Evolutionary conservation across 305 asterid species (phyloP), one percentile per base, ranked within the genome.

Genomic region (Plantago coronopus): DNA sequence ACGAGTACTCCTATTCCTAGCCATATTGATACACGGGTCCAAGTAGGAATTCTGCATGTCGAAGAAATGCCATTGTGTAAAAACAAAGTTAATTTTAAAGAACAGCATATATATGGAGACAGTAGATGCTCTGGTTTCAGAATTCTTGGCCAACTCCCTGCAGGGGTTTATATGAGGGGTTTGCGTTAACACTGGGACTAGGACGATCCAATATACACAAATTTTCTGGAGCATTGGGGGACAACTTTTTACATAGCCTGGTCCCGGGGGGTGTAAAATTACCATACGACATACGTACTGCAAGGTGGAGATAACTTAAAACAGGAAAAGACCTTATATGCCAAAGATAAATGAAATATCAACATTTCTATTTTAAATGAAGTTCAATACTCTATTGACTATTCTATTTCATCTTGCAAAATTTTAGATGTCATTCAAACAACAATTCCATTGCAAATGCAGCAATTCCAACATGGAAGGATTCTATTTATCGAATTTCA

Each of bases 11-110:
- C 98, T 45, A 86, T 31, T 4, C 75, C 79, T 65, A 88, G 79
- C 98, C 98, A 91, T 61, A 84, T 43, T 3, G 95, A 81, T 20
- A 91, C 98, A 2, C 96, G 95, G 17, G 69, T 51, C 98, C 98
- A 91, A 3, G 98, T 84, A 31, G 78, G 81, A 69, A 69, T 76
- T 20, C 98, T 91, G 86, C 73, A 67, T 51, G 37, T 48, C 67
- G 54, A 51, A 64, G 25, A 5, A 15, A 64, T 9, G 25, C 2
- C 2, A 10, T 65, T 59, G 19, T 5, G 21, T 17, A 27, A 27
- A 18, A 7, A 45, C 3, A 62, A 66, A 23, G 38, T 49, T 15
- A 5, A 16, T 14, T 15, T 19, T 20, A 37, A 54, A 27, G n/a
- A 62, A 44, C n/a, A n/a, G n/a, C n/a, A n/a, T n/a, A n/a, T n/a